phyloP scores from a whole-genome alignment of 805 yeast genomes.

The Candida ovalis region DNA sequence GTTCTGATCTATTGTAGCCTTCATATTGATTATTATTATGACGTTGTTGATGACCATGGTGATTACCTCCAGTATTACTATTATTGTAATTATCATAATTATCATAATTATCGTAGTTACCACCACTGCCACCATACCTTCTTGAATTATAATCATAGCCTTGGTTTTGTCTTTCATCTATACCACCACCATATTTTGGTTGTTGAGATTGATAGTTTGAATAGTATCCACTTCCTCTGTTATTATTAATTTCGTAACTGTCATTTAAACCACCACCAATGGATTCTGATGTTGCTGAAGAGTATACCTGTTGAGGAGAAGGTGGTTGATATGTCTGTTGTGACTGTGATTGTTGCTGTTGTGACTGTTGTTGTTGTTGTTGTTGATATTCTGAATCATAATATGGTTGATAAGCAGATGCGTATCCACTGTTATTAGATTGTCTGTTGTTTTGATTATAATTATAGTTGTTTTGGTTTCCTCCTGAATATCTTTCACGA shows the following conservation, averaged over 20 bases:
- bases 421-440: background rate
- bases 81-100: background rate
- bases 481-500: background rate
- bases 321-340: background rate
- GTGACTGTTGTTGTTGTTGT: slow-evolving; percentile 4
- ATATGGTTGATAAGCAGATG: background rate
- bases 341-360: background rate
- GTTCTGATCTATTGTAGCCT: background rate
- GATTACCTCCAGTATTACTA: background rate
- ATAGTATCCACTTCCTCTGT: background rate
- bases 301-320: no score
- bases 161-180: background rate
- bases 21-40: no score
- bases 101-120: background rate
- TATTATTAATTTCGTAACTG: background rate
- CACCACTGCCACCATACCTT: background rate
- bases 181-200: background rate
- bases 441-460: background rate
- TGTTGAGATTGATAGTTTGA: background rate
- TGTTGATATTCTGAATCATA: background rate
- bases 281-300: no score
- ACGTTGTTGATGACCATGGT: no score
- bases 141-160: background rate
- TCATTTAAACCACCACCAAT: background rate
- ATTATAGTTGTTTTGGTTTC: slow-evolving; percentile 1